phyloP scores from a whole-genome alignment of 306 rosid species.

The Myrica gale region DNA sequence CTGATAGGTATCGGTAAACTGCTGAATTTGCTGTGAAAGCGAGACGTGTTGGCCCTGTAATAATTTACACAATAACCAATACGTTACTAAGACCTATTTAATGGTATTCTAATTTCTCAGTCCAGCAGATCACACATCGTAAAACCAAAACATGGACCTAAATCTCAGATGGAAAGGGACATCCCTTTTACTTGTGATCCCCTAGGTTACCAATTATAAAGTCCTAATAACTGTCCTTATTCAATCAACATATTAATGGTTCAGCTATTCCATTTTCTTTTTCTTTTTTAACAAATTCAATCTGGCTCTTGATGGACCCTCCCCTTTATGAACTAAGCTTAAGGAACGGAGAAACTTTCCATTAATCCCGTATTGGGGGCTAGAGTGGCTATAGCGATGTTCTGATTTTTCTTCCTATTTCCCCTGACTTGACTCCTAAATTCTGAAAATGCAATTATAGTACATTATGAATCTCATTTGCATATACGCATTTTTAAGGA shows the following conservation, averaged over 20 bases:
- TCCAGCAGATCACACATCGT: not conserved
- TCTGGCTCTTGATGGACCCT: no score
- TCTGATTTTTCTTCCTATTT: not conserved
- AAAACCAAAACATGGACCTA: not conserved
- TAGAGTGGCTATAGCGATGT: not conserved
- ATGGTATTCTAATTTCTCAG: not conserved
- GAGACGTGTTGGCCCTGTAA: slow-evolving; percentile 86
- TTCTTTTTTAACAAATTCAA: no score
- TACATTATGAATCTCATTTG: no score
- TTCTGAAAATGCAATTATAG: not conserved
- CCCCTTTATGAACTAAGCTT: not conserved
- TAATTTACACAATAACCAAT: not conserved
- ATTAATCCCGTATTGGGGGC: not conserved
- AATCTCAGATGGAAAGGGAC: not conserved
- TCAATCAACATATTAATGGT: no score
- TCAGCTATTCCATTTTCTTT: no score
- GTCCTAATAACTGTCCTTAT: no score
- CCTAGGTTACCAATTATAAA: no score
- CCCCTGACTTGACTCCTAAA: not conserved
- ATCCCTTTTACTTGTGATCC: not conserved
- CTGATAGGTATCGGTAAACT: slow-evolving; percentile 69
- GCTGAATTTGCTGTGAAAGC: slow-evolving; percentile 77
- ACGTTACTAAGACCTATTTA: not conserved
- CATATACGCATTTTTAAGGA: not conserved
- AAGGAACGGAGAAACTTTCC: not conserved